Evolutionary conservation across 306 rosid genomes (phyloP).

Genomic region (Prunus mongolica): DNA sequence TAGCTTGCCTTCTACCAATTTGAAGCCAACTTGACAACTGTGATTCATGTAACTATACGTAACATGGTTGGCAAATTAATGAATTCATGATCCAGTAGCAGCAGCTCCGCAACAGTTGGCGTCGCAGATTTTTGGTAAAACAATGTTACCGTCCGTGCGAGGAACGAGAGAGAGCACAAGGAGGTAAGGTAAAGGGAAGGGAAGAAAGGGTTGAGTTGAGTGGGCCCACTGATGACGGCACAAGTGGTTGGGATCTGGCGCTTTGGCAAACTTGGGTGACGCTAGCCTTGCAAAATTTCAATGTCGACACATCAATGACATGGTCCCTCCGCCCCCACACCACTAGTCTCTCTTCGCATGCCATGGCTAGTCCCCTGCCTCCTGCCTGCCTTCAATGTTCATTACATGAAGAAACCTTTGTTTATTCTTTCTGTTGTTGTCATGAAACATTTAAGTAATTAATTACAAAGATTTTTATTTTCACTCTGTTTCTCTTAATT

Average conservation of each 20-base stretch:
- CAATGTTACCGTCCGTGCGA: not conserved
- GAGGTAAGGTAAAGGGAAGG: not conserved
- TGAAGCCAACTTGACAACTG: no score
- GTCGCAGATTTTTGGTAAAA: not conserved
- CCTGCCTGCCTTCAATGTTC: no score
- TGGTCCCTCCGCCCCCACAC: constrained; percentile 18
- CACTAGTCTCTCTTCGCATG: no score
- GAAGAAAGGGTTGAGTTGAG: not conserved
- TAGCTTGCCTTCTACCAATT: no score
- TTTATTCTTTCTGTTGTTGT: no score
- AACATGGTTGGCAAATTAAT: not conserved
- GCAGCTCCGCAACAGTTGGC: not conserved
- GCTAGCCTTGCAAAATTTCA: constrained; percentile 21
- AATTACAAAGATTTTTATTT: not conserved
- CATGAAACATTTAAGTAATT: not conserved
- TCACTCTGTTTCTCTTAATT: not conserved
- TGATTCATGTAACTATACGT: not conserved
- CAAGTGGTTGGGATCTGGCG: constrained; percentile 18
- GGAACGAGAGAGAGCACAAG: not conserved
- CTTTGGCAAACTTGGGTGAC: not conserved
- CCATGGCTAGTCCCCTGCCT: not conserved
- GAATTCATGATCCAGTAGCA: not conserved
- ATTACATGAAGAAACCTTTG: no score
- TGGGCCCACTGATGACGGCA: constrained; percentile 3
- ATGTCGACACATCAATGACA: constrained; percentile 11